Evolutionary conservation across 2,329 filamentous ascomycete genomes (phyloP).

Genomic region (Phialemonium atrogriseum): DNA sequence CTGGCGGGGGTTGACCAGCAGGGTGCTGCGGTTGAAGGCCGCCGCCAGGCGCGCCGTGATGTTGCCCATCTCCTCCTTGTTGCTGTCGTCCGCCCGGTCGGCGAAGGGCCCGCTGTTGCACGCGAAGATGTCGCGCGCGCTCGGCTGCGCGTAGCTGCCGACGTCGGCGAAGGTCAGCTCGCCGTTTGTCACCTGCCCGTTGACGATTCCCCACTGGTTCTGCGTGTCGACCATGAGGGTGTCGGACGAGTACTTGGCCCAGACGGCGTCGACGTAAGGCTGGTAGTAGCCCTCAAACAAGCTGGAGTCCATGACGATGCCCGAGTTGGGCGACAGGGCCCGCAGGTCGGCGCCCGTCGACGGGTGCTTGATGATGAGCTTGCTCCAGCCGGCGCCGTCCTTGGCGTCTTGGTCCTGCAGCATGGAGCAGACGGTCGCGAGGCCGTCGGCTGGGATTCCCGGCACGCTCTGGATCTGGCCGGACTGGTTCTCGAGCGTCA

Average conservation of each 20-base stretch:
- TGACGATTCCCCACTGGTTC: slow-evolving; percentile 38
- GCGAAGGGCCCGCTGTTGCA: slow-evolving; percentile 51
- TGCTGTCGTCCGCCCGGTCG: slow-evolving; percentile 24
- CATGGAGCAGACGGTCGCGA: slow-evolving; percentile 33
- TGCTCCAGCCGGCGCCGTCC: slow-evolving; percentile 43
- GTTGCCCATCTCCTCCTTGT: slow-evolving; percentile 42
- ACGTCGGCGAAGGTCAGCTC: slow-evolving; percentile 30
- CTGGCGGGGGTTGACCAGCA: slow-evolving; percentile 45
- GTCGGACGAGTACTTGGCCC: slow-evolving; percentile 35
- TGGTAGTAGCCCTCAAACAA: slow-evolving; percentile 44
- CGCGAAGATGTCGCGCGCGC: slow-evolving; percentile 40
- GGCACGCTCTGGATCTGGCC: slow-evolving; percentile 36
- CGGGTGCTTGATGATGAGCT: slow-evolving; percentile 35
- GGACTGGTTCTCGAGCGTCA: slow-evolving; percentile 39
- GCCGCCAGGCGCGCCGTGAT: slow-evolving; percentile 68
- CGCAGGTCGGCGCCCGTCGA: slow-evolving; percentile 31
- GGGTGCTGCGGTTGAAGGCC: slow-evolving; percentile 65
- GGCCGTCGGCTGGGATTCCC: slow-evolving; percentile 39
- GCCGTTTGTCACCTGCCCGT: slow-evolving; percentile 30
- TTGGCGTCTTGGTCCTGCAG: slow-evolving; percentile 34
- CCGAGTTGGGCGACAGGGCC: slow-evolving; percentile 45
- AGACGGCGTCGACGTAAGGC: slow-evolving; percentile 41
- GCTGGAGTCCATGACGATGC: slow-evolving; percentile 29
- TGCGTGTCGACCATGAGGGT: slow-evolving; percentile 47
- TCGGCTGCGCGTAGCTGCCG: slow-evolving; percentile 36